Evolutionary conservation across 2,329 filamentous ascomycete species (phyloP), one percentile per base, ranked within the genome.

Genomic region (Ophiostoma quercus): DNA sequence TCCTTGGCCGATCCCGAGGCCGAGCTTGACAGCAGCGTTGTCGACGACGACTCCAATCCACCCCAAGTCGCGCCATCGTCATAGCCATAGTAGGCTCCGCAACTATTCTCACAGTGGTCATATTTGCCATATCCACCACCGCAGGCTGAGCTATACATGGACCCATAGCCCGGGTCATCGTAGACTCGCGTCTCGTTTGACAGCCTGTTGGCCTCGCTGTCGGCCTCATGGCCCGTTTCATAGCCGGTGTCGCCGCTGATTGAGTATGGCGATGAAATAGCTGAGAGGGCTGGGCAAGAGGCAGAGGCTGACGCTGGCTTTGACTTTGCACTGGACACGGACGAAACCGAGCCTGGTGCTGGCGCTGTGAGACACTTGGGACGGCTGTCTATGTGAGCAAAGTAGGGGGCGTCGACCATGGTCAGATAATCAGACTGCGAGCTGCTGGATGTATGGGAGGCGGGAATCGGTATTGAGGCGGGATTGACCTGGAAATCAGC

Each of bases 161-260:
- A 69, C 19, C 41, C 67, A 39, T 71, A 71, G 62, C 69, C 69
- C 0, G 69, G 69, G 60, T 71, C 69, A 25, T 62, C 14, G 22
- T 34, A n/a, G 32, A 37, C 62, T 9, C 11, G 16, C 3, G 7
- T 37, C 16, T 37, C 62, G 29, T 12, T 19, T 39, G 62, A 12
- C 9, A 37, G 34, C 32, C 34, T 37, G 3, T 43, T 34, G 19
- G 34, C 25, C 22, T 37, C 34, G 8, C 39, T 39, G 51, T 57
- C 57, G 14, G 57, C 32, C 43, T 72, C 68, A 29, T 66, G 34
- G 37, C 66, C 70, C 9, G 68, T 71, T 39, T 66, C 70, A 41
- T 71, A 71, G 19, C 68, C 68, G 14, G 70, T 71, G 51, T 70
- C 68, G 41, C 70, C 66, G 57, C 70, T 66, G 39, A 54, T 63